Percentiles rank a stretch among this genome's conserved stretches.
Evolutionary conservation across 306 rosid genomes (phyloP).

Genomic region (Prunus mume): DNA sequence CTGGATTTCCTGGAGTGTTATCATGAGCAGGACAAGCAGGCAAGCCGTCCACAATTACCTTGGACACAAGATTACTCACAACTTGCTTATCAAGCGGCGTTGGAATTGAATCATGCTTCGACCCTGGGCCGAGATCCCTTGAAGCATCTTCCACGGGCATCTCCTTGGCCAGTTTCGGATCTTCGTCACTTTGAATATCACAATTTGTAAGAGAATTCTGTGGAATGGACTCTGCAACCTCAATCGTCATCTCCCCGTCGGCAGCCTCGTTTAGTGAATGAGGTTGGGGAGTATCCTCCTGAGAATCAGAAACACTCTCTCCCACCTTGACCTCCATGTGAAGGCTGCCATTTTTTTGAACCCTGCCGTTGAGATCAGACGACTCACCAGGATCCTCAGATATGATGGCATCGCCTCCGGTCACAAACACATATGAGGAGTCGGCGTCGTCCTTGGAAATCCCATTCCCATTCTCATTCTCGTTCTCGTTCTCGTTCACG

Average conservation of each 20-base stretch:
- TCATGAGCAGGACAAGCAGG: conserved; percentile 8
- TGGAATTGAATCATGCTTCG: neutral
- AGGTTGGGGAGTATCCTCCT: neutral
- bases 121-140: neutral
- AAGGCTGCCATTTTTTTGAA: neutral
- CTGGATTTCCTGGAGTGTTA: neutral
- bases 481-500: conserved; percentile 16
- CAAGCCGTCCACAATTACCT: conserved; percentile 3
- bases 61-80: neutral
- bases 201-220: neutral
- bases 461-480: conserved; percentile 12
- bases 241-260: conserved; percentile 7
- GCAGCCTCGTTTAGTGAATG: neutral
- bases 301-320: neutral
- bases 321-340: neutral
- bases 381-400: conserved; percentile 23
- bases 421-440: conserved; percentile 37
- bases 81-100: neutral
- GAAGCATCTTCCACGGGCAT: neutral
- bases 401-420: conserved; percentile 23
- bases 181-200: neutral
- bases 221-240: conserved; percentile 2
- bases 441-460: conserved; percentile 34
- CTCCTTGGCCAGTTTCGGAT: neutral
- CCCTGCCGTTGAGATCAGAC: conserved; percentile 33